Base-by-base conservation (phyloP, 768 basidiomycete species). In the Naematelia encephala region DNA sequence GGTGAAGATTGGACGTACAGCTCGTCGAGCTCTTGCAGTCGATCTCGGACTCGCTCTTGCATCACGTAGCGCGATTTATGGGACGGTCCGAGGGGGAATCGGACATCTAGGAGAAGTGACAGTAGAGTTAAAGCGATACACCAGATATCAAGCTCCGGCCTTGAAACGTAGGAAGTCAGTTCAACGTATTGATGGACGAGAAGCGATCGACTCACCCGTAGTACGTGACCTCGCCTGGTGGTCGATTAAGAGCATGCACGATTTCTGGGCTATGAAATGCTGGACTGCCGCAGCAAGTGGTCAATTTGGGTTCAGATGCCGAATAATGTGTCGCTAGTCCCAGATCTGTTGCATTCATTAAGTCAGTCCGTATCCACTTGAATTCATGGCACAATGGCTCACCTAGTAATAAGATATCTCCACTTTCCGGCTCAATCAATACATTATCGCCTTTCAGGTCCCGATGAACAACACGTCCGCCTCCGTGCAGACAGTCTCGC, bases 91-190 rank as follows among this genome's bases (percentile, higher is more conserved):
- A 81, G 65, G 3, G 80, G 80, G 57, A 79, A 81, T n/a, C 75
- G 72, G 34, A 58, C 55, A 4, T 76, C 67, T 0, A 72, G 61
- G 14, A 80, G 62, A 39, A 78, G 72, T 8, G 79, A 69, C 8
- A 81, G 68, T n/a, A 80, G 29, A 2, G 78, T 78, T 11, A 81
- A 64, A 12, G 79, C 80, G 29, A 78, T 68, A 48, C 79, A 80
- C 80, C 80, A 81, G 55, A 79, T 76, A 64, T 81, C 80, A 51
- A 81, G 66, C 48, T 81, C 80, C n/a, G 80, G 78, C 0, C 78
- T 77, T 63, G 21, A 13, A 12, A n/a, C 4, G 25, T 27, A 16
- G 34, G 52, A 5, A 8, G 46, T 11, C n/a, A 19, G 8, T 47
- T 21, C 46, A 47, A 16, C 34, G 34, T 8, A 16, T 19, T 8